Percentiles rank a stretch among this genome's conserved stretches.
These are phyloP conservation scores for Candida sonorensis DNA, from an alignment of 805 yeast species.

Conservation along the genomic window DNA sequence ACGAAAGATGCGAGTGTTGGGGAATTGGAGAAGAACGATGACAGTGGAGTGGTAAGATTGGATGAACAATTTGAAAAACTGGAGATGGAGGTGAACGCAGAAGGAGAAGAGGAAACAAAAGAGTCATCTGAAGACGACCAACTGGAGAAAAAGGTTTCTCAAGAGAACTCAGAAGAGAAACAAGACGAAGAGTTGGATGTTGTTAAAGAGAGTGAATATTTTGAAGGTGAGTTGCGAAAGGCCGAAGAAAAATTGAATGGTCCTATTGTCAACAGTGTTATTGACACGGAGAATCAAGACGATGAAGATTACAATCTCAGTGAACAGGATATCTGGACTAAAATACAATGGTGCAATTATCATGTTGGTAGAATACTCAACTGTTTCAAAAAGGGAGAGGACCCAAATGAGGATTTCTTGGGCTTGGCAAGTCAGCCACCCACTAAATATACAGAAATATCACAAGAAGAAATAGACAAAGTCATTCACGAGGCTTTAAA, in stretches of 20 bases:
- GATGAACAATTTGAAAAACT: no score
- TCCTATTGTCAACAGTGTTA: slow-evolving; percentile 1
- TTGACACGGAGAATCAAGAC: not conserved
- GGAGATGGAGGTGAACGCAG: no score
- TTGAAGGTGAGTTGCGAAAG: slow-evolving; percentile 2
- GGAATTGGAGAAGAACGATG: no score
- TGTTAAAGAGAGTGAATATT: slow-evolving; percentile 3
- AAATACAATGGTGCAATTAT: slow-evolving; percentile 18
- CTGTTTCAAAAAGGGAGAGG: slow-evolving; percentile 15
- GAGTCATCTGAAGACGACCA: no score
- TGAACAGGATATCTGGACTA: slow-evolving; percentile 7
- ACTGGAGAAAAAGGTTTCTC: no score
- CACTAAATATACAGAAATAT: slow-evolving; percentile 8
- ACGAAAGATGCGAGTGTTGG: not conserved
- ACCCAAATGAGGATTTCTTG: slow-evolving; percentile 18
- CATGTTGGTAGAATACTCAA: slow-evolving; percentile 12
- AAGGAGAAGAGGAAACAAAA: no score
- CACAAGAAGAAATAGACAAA: slow-evolving; percentile 14
- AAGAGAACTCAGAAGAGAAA: not conserved
- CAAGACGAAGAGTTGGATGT: slow-evolving; percentile 3
- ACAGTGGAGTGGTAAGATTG: no score
- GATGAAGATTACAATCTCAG: slow-evolving; percentile 1
- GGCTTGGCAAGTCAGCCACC: slow-evolving; percentile 12
- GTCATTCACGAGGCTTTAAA: slow-evolving; percentile 13
- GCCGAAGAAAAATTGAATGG: slow-evolving; percentile 7